A percentile compares a stretch with the other conserved stretches of the same genome.
Evolutionary conservation across 495 filamentous ascomycete species (phyloP).

Genomic region (Podospora tetraspora): DNA sequence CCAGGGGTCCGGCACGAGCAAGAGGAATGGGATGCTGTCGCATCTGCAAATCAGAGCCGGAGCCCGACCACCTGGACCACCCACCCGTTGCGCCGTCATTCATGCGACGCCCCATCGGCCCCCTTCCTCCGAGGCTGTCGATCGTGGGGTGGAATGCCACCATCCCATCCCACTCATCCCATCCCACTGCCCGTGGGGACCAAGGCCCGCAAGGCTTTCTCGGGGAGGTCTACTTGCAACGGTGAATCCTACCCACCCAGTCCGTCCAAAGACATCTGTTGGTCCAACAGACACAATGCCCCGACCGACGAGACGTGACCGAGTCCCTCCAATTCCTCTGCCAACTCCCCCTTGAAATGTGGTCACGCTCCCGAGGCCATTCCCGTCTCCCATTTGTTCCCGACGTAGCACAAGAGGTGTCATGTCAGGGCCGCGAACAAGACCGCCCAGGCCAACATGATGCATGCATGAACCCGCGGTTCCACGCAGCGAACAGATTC

Average conservation of each 20-base stretch:
- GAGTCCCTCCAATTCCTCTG: neutral
- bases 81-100: conserved; percentile 11
- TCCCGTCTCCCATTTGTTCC: neutral
- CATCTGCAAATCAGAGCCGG: conserved; percentile 16
- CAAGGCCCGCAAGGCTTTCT: neutral
- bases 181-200: neutral
- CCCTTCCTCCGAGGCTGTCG: neutral
- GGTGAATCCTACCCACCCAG: neutral
- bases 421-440: conserved; percentile 5
- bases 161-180: neutral
- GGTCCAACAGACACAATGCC: neutral
- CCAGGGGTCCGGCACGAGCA: conserved; percentile 4
- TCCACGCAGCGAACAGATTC: conserved; percentile 19
- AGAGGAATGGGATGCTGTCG: neutral
- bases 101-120: conserved; percentile 12
- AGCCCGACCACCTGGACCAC: neutral
- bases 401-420: neutral
- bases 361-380: neutral
- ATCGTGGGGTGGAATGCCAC: conserved; percentile 8
- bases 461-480: conserved; percentile 24
- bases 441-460: conserved; percentile 6
- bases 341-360: neutral
- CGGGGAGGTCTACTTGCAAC: neutral
- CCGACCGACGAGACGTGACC: neutral
- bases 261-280: neutral